phyloP scores from a whole-genome alignment of 2,329 filamentous ascomycete species.

The Penicillium sp. region DNA sequence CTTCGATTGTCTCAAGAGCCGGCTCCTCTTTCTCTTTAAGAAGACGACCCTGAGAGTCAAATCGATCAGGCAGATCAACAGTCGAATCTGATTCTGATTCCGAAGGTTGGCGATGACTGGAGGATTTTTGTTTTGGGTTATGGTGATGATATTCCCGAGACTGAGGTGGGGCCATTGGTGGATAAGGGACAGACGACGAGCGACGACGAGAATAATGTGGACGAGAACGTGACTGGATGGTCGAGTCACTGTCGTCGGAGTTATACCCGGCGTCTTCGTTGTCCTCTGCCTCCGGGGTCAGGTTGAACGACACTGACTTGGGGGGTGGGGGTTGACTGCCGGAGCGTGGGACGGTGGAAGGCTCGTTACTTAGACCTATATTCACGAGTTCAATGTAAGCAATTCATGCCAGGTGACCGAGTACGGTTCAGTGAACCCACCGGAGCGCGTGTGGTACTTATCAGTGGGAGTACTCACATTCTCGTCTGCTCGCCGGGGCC shows the following conservation, averaged over 20 bases:
- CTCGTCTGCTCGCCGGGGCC: constrained; percentile 45
- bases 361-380: constrained; percentile 14
- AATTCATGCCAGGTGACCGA: background rate
- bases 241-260: constrained; percentile 43
- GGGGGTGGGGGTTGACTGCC: constrained; percentile 23
- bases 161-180: constrained; percentile 10
- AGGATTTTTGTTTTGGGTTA: background rate
- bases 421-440: constrained; percentile 38
- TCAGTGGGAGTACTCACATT: constrained; percentile 50
- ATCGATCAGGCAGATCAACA: constrained; percentile 44
- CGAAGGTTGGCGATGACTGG: constrained; percentile 2
- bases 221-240: constrained; percentile 24
- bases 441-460: constrained; percentile 39
- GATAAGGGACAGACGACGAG: constrained; percentile 24
- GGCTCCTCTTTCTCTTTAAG: constrained; percentile 35
- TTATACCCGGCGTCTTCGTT: constrained; percentile 38
- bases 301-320: constrained; percentile 37
- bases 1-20: constrained; percentile 35
- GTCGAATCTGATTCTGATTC: constrained; percentile 44
- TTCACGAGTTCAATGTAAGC: constrained; percentile 9
- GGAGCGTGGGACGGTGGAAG: constrained; percentile 14
- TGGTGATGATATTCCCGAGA: constrained; percentile 7
- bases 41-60: constrained; percentile 42
- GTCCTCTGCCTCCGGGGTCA: constrained; percentile 14
- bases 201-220: constrained; percentile 22